These are phyloP conservation scores for Aspergillus uvarum DNA, from an alignment of 2,329 filamentous ascomycete species.

Conservation along the genomic window DNA sequence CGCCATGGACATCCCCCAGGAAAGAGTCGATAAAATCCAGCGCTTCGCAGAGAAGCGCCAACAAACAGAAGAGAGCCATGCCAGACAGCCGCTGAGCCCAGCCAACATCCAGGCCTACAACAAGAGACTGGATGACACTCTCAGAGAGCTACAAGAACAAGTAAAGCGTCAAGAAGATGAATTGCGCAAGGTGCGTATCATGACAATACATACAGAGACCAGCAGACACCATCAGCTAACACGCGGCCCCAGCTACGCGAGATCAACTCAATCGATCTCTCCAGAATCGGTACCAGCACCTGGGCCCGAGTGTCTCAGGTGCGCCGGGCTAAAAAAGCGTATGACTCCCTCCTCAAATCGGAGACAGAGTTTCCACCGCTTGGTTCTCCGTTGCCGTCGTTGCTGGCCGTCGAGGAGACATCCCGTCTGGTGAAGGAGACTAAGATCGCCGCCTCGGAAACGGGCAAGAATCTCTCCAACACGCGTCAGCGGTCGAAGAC, in stretches of 20 bases:
- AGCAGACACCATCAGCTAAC: slow-evolving; percentile 14
- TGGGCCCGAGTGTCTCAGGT: slow-evolving; percentile 47
- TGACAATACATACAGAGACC: neutral
- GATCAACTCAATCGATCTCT: slow-evolving; percentile 31
- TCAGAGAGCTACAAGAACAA: slow-evolving; percentile 63
- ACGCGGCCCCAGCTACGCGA: slow-evolving; percentile 32
- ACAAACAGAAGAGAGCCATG: slow-evolving; percentile 35
- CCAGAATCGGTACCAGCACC: slow-evolving; percentile 29
- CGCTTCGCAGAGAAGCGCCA: slow-evolving; percentile 36
- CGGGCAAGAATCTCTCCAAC: slow-evolving; percentile 40
- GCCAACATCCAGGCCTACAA: slow-evolving; percentile 36
- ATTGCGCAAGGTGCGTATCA: slow-evolving; percentile 43
- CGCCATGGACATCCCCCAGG: slow-evolving; percentile 34
- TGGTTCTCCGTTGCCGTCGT: slow-evolving; percentile 67
- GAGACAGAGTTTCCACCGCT: slow-evolving; percentile 66
- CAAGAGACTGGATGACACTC: slow-evolving; percentile 59
- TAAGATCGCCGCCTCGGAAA: slow-evolving; percentile 55
- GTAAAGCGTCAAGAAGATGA: slow-evolving; percentile 50
- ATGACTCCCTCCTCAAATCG: slow-evolving; percentile 61
- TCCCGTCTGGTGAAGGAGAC: slow-evolving; percentile 65
- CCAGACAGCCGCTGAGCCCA: slow-evolving; percentile 27
- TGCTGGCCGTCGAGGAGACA: slow-evolving; percentile 69
- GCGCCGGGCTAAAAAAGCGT: slow-evolving; percentile 61
- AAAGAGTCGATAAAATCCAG: slow-evolving; percentile 35
- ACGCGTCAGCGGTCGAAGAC: slow-evolving; percentile 42